These are phyloP conservation scores for Clarireedia monteithiana DNA, from an alignment of 2,329 filamentous ascomycete genomes.

Conservation along the genomic window DNA sequence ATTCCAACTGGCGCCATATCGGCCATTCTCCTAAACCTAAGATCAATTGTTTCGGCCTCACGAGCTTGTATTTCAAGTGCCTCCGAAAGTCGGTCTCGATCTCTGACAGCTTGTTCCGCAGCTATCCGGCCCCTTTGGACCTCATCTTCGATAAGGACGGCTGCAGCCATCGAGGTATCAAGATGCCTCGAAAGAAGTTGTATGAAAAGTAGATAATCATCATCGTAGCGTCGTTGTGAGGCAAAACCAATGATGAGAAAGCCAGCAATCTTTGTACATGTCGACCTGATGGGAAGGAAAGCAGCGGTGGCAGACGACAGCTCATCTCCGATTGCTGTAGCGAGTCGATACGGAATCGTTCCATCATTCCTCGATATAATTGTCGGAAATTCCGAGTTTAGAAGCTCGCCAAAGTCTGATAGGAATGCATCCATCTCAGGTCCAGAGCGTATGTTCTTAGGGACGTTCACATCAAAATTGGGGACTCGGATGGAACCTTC, in stretches of 20 bases:
- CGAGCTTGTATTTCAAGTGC: slow-evolving; percentile 51
- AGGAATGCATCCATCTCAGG: not conserved
- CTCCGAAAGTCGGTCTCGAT: slow-evolving; percentile 64
- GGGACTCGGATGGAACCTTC: slow-evolving; percentile 17
- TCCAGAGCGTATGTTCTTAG: not conserved
- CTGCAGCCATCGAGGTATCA: slow-evolving; percentile 71
- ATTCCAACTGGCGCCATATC: slow-evolving; percentile 69
- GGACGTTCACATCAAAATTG: not conserved
- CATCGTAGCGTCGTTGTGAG: slow-evolving; percentile 68
- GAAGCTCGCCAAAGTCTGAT: not conserved
- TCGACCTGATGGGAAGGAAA: slow-evolving; percentile 29
- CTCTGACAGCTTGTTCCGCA: slow-evolving; percentile 64
- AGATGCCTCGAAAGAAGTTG: slow-evolving; percentile 67
- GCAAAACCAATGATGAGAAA: slow-evolving; percentile 76
- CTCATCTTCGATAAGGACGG: slow-evolving; percentile 77
- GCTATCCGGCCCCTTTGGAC: slow-evolving; percentile 67
- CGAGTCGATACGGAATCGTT: not conserved
- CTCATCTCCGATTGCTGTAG: not conserved
- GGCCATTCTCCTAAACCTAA: slow-evolving; percentile 61
- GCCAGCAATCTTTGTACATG: slow-evolving; percentile 63
- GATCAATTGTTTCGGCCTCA: slow-evolving; percentile 43
- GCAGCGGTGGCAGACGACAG: not conserved
- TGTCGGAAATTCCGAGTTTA: slow-evolving; percentile 1
- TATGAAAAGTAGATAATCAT: slow-evolving; percentile 72
- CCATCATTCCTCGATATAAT: not conserved